phyloP scores from a whole-genome alignment of 1,284 basidiomycete species.

The Ustilago sp. region DNA sequence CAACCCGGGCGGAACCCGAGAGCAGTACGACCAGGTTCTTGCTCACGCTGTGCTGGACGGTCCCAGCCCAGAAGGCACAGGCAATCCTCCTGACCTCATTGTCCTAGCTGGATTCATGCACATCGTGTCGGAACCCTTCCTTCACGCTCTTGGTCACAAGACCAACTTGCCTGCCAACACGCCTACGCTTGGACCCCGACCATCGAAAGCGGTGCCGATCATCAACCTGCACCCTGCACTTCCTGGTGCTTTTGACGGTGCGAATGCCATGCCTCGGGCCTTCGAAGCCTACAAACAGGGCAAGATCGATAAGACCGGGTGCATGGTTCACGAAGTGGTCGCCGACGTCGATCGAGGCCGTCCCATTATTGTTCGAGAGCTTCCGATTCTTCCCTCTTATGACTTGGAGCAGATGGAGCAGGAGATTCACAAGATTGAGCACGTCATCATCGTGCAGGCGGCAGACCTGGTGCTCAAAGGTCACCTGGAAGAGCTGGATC shows the following conservation, averaged over 20 bases:
- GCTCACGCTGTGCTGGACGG: constrained; percentile 77
- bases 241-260: constrained; percentile 93
- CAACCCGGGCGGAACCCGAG: constrained; percentile 77
- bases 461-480: constrained; percentile 50
- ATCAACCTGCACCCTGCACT: constrained; percentile 98
- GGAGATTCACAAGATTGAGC: constrained; percentile 85
- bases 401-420: constrained; percentile 80
- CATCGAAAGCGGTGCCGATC: constrained; percentile 77
- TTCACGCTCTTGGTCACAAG: constrained; percentile 66
- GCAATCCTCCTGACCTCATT: constrained; percentile 79
- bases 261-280: constrained; percentile 87
- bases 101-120: constrained; percentile 99
- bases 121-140: constrained; percentile 76
- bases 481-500: constrained; percentile 38
- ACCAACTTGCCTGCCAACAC: constrained; percentile 47
- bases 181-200: constrained; percentile 42
- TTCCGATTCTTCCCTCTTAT: constrained; percentile 80
- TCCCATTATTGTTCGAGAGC: constrained; percentile 83
- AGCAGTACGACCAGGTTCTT: constrained; percentile 88
- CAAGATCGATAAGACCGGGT: constrained; percentile 75
- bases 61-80: constrained; percentile 30
- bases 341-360: constrained; percentile 92
- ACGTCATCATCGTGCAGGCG: constrained; percentile 86
- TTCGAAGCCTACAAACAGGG: constrained; percentile 88
- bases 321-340: constrained; percentile 95